These are phyloP conservation scores for Zopfochytrium polystomum DNA, from an alignment of 371 early-diverging fungal genomes.

Conservation along the genomic window DNA sequence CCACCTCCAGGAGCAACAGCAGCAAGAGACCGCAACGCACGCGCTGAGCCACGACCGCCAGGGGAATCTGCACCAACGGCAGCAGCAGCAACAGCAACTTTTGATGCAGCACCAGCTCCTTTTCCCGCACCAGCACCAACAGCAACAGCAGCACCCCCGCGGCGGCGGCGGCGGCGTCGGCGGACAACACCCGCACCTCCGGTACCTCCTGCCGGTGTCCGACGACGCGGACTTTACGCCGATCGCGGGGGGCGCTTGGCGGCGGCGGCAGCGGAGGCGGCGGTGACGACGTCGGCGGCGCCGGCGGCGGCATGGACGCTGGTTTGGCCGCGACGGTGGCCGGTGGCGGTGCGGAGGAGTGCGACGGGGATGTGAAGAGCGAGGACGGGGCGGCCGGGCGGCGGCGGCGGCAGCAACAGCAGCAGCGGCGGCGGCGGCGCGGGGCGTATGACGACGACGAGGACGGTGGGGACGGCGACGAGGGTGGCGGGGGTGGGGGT, in stretches of 20 bases:
- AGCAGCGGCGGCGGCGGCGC: not conserved
- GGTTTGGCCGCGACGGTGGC: not conserved
- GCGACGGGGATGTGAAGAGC: not conserved
- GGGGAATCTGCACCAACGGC: too few species aligned
- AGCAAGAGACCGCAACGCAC: too few species aligned
- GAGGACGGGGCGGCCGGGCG: not conserved
- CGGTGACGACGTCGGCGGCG: too few species aligned
- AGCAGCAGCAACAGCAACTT: not conserved
- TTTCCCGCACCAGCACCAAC: not conserved
- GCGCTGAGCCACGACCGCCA: too few species aligned
- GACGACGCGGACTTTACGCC: not conserved
- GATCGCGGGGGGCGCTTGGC: not conserved
- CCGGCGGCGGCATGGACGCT: too few species aligned
- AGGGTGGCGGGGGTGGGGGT: too few species aligned
- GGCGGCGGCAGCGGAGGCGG: not conserved
- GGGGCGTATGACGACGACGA: not conserved
- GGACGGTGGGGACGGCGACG: not conserved
- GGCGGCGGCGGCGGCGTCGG: not conserved
- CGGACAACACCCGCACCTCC: not conserved
- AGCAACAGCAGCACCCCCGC: not conserved
- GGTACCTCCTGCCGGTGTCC: not conserved
- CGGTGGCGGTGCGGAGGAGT: not conserved
- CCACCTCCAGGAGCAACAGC: too few species aligned
- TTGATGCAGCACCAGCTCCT: not conserved
- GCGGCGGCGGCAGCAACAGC: too few species aligned